These are phyloP conservation scores for Talaromyces nanjingensis DNA, from an alignment of 495 filamentous ascomycete species.

Conservation along the genomic window DNA sequence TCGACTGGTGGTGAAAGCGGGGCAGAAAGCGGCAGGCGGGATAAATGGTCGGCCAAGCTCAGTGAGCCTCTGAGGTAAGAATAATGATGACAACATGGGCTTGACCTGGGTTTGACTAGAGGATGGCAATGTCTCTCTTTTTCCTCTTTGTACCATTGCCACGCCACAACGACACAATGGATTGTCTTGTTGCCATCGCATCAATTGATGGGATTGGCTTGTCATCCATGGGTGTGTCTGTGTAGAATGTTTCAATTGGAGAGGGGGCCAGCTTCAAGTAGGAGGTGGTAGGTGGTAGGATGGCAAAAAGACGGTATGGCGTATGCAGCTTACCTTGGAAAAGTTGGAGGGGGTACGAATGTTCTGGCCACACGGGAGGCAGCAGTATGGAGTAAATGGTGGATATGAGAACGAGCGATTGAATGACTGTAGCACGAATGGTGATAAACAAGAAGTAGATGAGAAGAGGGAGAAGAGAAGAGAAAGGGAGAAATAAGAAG, in stretches of 20 bases:
- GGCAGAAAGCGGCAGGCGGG: constrained; percentile 6
- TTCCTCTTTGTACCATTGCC: background rate
- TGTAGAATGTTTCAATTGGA: background rate
- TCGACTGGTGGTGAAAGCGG: constrained; percentile 1
- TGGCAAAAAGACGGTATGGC: background rate
- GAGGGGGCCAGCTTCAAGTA: background rate
- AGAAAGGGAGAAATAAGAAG: background rate
- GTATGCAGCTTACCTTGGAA: background rate
- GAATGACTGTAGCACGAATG: background rate
- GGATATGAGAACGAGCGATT: background rate
- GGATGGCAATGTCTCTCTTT: background rate
- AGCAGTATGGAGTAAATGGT: background rate
- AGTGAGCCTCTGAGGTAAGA: background rate
- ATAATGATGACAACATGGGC: constrained; percentile 4
- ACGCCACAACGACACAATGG: background rate
- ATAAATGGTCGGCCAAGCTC: background rate
- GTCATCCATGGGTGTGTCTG: background rate
- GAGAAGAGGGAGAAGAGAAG: background rate
- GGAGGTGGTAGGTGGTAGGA: background rate
- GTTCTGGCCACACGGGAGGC: background rate
- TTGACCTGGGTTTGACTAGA: background rate
- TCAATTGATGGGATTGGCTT: background rate
- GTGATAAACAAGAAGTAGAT: background rate
- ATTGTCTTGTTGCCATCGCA: background rate
- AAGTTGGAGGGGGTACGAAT: background rate